These are phyloP conservation scores for Globisporangium perplexum DNA, from an alignment of 352 stramenopile species.

Conservation along the genomic window DNA sequence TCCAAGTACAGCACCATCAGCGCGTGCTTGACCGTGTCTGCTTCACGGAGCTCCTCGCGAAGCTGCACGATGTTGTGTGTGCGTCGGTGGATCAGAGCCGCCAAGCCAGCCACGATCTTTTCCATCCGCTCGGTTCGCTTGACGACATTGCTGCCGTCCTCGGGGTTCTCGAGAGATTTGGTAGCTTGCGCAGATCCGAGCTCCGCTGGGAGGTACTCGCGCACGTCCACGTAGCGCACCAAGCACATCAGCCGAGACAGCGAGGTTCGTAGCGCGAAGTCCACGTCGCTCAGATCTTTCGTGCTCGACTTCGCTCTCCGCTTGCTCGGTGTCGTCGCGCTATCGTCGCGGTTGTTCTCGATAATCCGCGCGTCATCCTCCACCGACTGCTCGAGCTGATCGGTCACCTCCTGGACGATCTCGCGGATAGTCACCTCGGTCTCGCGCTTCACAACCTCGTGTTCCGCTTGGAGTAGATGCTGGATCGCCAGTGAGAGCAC, in stretches of 20 bases:
- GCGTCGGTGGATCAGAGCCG: constrained; percentile 41
- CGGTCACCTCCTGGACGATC: constrained; percentile 58
- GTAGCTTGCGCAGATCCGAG: neutral
- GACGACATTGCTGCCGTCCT: neutral
- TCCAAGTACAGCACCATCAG: constrained; percentile 70
- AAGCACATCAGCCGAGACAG: constrained; percentile 57
- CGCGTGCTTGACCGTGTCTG: constrained; percentile 59
- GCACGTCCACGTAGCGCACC: constrained; percentile 54
- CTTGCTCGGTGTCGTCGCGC: constrained; percentile 8
- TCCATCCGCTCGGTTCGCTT: constrained; percentile 27
- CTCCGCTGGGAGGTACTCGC: constrained; percentile 42
- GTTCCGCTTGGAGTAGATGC: constrained; percentile 63
- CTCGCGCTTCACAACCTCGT: constrained; percentile 76
- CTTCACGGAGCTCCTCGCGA: constrained; percentile 42
- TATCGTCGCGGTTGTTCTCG: constrained; percentile 6
- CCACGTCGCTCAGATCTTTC: constrained; percentile 55
- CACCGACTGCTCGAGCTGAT: constrained; percentile 49
- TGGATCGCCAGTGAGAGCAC: constrained; percentile 59
- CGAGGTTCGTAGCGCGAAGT: constrained; percentile 63
- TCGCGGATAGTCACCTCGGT: constrained; percentile 71
- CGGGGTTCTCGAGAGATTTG: neutral
- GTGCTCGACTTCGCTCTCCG: constrained; percentile 16
- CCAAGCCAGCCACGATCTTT: constrained; percentile 21
- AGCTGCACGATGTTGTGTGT: constrained; percentile 40
- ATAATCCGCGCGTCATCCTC: constrained; percentile 46